Conservation (phyloP, 768 basidiomycete species). For the Tephrocybe rancida region DNA sequence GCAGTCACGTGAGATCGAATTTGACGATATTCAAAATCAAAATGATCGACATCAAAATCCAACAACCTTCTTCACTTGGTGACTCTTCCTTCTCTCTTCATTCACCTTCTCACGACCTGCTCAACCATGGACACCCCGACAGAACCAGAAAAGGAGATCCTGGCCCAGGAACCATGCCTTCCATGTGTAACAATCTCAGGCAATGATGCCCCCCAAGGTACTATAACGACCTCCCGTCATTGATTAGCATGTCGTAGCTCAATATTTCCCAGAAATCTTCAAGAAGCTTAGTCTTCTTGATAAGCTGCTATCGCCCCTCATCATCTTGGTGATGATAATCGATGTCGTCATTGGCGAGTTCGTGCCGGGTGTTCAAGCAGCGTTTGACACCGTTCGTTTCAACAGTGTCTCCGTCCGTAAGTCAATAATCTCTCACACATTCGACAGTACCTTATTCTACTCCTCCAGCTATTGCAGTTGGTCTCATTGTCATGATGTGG, state of each 20-base stretch:
- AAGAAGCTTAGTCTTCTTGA: slow-evolving; percentile 23
- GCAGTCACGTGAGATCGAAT: slow-evolving; percentile 15
- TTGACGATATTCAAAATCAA: slow-evolving; percentile 21
- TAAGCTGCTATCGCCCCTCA: slow-evolving; percentile 38
- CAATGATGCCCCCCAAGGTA: slow-evolving; percentile 12
- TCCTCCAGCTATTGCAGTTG: slow-evolving; percentile 71
- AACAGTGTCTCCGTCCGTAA: slow-evolving; percentile 77
- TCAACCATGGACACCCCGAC: no score
- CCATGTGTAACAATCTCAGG: no score
- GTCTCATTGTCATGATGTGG: slow-evolving; percentile 89
- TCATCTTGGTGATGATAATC: slow-evolving; percentile 73
- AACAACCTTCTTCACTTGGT: no score
- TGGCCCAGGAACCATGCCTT: no score
- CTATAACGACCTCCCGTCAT: not conserved
- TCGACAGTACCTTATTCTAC: not conserved
- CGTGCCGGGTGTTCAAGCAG: slow-evolving; percentile 56
- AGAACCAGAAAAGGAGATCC: no score
- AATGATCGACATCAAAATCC: slow-evolving; percentile 7
- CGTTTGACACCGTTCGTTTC: slow-evolving; percentile 65
- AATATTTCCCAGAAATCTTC: slow-evolving; percentile 14
- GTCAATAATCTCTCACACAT: slow-evolving; percentile 26
- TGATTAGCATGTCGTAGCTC: not conserved
- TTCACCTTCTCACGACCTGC: no score
- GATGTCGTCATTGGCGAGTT: slow-evolving; percentile 78
- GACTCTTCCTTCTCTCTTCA: no score